Conservation (phyloP, 208 protist species). For the Trypanosoma congolense region DNA sequence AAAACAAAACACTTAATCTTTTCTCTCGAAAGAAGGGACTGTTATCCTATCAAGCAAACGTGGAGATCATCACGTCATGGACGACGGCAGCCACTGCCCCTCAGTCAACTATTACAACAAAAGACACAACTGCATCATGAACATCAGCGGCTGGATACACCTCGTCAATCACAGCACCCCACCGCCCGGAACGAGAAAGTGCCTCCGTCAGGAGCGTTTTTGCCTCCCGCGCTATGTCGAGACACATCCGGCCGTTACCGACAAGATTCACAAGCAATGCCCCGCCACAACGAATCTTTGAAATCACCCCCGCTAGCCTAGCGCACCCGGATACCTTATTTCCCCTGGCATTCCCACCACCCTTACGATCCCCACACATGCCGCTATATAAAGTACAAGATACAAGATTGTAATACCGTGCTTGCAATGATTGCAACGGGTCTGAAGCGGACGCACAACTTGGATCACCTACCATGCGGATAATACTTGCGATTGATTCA, state of each 20-base stretch:
- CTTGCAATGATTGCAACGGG: conserved; percentile 38
- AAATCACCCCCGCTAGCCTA: conserved; percentile 12
- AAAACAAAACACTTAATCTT: neutral
- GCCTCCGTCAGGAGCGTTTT: conserved; percentile 7
- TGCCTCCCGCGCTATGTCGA: neutral
- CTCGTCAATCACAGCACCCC: conserved; percentile 65
- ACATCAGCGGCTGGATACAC: conserved; percentile 61
- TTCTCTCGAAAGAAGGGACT: neutral
- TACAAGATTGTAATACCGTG: conserved; percentile 45
- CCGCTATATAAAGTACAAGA: conserved; percentile 51
- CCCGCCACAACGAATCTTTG: conserved; percentile 14
- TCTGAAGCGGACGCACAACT: conserved; percentile 21
- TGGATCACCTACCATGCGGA: conserved; percentile 32
- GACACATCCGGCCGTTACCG: neutral
- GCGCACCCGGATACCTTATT: neutral
- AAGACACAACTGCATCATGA: conserved; percentile 46
- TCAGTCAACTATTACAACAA: conserved; percentile 46
- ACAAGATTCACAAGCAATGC: conserved; percentile 19
- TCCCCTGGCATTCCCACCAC: neutral
- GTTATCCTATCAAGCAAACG: no score
- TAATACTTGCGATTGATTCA: conserved; percentile 30
- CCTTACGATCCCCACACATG: no score
- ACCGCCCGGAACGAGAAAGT: conserved; percentile 25
- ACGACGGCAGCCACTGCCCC: conserved; percentile 1
- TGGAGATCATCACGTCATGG: neutral